phyloP scores from a whole-genome alignment of 768 basidiomycete genomes.

The Trametes cubensis region DNA sequence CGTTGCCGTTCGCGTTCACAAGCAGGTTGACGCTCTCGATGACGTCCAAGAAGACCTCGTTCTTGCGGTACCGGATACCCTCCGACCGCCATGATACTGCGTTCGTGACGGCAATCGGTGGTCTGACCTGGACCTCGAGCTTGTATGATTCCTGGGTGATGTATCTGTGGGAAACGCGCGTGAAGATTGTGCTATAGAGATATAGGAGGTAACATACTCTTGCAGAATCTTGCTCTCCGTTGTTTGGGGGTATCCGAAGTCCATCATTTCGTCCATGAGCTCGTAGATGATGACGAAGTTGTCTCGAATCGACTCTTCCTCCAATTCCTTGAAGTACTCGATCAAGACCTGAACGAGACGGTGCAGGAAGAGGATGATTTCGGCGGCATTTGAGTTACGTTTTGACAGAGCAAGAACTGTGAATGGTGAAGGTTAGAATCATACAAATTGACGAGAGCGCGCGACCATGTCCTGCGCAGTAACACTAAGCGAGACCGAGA shows the following conservation, averaged over 20 bases:
- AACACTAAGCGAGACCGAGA: too few relatives aligned
- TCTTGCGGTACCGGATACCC: constrained; percentile 96
- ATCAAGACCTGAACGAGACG: constrained; percentile 89
- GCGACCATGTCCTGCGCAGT: too few relatives aligned
- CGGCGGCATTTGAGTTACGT: constrained; percentile 93
- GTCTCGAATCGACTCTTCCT: constrained; percentile 98
- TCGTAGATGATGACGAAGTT: constrained; percentile 99
- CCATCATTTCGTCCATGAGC: constrained; percentile 99
- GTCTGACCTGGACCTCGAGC: constrained; percentile 88
- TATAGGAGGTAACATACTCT: constrained; percentile 58
- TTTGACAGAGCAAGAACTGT: constrained; percentile 94
- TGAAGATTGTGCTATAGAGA: not conserved
- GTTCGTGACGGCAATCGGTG: constrained; percentile 96
- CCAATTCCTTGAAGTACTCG: constrained; percentile 99
- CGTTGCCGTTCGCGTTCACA: constrained; percentile 95
- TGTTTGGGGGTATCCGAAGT: constrained; percentile 98
- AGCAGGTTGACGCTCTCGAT: constrained; percentile 96
- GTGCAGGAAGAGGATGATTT: constrained; percentile 96
- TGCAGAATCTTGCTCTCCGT: constrained; percentile 99
- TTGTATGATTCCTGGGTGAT: constrained; percentile 99
- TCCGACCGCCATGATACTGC: constrained; percentile 99
- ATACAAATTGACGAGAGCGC: too few relatives aligned
- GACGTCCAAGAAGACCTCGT: constrained; percentile 98
- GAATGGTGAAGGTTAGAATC: not conserved
- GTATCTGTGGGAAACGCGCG: constrained; percentile 53